A percentile compares a stretch with the other conserved stretches of the same genome.
Conservation (phyloP, 2,329 filamentous ascomycete species). For the Monosporascus sp. region DNA sequence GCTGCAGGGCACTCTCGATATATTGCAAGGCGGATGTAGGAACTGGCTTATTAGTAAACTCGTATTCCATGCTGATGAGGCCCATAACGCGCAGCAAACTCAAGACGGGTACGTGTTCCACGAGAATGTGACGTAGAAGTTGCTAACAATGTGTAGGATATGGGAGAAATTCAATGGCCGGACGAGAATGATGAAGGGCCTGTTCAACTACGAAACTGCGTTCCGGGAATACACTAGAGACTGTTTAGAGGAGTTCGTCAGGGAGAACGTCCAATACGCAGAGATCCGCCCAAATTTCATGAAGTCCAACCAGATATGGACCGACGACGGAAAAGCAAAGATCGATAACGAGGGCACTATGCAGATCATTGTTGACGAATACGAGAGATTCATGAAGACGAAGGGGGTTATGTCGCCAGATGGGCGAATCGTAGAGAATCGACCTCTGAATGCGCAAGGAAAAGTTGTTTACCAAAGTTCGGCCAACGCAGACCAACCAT, state of each 20-base stretch:
- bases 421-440: slow-evolving; percentile 15
- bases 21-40: slow-evolving; percentile 12
- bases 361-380: slow-evolving; percentile 44
- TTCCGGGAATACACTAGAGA: slow-evolving; percentile 50
- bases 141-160: slow-evolving; percentile 32
- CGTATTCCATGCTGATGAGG: slow-evolving; percentile 56
- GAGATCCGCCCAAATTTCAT: slow-evolving; percentile 58
- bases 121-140: background rate
- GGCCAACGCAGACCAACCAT: background rate
- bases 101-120: slow-evolving; percentile 42
- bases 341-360: slow-evolving; percentile 47
- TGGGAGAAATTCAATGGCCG: slow-evolving; percentile 59
- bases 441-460: slow-evolving; percentile 6
- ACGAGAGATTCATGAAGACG: slow-evolving; percentile 36
- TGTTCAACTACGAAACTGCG: slow-evolving; percentile 53
- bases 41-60: slow-evolving; percentile 60
- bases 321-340: slow-evolving; percentile 39
- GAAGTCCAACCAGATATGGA: slow-evolving; percentile 47
- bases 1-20: background rate
- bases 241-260: slow-evolving; percentile 51
- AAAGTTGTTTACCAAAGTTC: slow-evolving; percentile 3
- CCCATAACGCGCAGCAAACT: slow-evolving; percentile 47
- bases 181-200: slow-evolving; percentile 57
- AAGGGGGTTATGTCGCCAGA: slow-evolving; percentile 25
- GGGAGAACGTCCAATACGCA: slow-evolving; percentile 56